These are phyloP conservation scores for Dactylonectria macrodidyma DNA, from an alignment of 2,329 filamentous ascomycete species.

Conservation along the genomic window DNA sequence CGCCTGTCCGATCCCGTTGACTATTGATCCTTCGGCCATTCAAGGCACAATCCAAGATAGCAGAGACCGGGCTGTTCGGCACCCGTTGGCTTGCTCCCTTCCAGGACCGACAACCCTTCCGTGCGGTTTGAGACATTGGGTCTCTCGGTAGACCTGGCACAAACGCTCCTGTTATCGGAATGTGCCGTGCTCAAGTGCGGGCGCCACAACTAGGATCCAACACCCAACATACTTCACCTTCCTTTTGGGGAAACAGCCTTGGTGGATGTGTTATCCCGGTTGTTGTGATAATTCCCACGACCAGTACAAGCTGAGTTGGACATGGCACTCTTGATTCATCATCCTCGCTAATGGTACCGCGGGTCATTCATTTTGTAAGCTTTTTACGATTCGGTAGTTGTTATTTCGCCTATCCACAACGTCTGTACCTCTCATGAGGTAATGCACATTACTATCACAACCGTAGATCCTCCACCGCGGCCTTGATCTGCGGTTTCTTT, in stretches of 20 bases:
- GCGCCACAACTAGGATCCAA: not conserved
- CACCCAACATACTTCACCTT: conserved; percentile 14
- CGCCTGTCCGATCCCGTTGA: conserved; percentile 13
- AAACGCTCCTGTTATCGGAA: not conserved
- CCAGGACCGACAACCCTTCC: not conserved
- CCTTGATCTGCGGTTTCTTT: conserved; percentile 62
- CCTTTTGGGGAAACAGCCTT: conserved; percentile 13
- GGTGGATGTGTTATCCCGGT: not conserved
- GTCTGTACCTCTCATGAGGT: conserved; percentile 23
- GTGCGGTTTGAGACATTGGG: not conserved
- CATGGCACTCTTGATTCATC: conserved; percentile 9
- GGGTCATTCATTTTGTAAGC: conserved; percentile 42
- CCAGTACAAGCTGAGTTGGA: conserved; percentile 28
- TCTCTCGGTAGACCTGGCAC: not conserved
- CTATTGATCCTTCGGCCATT: not conserved
- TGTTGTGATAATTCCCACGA: conserved; percentile 5
- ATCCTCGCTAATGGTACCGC: conserved; percentile 25
- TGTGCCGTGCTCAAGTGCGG: conserved; percentile 2
- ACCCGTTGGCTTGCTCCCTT: not conserved
- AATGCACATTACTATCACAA: conserved; percentile 45
- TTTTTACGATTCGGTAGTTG: conserved; percentile 27
- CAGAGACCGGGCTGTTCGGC: not conserved
- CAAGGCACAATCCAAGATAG: not conserved
- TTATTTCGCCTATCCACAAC: conserved; percentile 5
- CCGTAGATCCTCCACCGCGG: conserved; percentile 60